phyloP scores from a whole-genome alignment of 345 rosid genomes.

The Schrenkiella parvula region DNA sequence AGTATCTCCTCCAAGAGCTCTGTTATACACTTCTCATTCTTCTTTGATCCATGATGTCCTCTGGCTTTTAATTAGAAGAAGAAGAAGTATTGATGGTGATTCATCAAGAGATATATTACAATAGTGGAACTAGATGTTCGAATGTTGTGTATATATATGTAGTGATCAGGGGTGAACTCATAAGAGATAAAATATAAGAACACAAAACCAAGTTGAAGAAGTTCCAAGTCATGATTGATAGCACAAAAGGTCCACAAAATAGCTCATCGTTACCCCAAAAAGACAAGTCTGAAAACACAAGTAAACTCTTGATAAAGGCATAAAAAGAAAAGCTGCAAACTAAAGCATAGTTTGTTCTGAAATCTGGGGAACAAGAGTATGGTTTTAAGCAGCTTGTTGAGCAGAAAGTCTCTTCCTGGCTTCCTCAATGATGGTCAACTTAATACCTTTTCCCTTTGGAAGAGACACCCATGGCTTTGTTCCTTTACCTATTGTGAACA shows the following conservation, averaged over 20 bases:
- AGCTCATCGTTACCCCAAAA: not conserved
- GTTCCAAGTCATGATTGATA: not conserved
- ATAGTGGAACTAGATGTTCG: too few species aligned
- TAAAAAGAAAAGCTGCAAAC: not conserved
- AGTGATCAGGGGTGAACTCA: not conserved
- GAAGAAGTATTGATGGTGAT: not conserved
- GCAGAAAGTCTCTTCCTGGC: conserved; percentile 49
- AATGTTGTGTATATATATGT: not conserved
- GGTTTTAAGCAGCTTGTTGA: conserved; percentile 22
- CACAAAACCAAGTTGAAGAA: not conserved
- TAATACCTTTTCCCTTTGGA: conserved; percentile 78
- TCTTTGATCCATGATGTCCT: not conserved
- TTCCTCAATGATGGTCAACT: conserved; percentile 47
- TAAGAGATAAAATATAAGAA: not conserved
- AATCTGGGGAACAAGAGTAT: not conserved
- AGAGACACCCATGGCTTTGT: conserved; percentile 73
- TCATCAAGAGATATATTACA: not conserved
- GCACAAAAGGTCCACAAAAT: not conserved
- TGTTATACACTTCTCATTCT: not conserved
- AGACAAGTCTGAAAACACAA: conserved; percentile 1
- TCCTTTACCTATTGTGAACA: conserved; percentile 66
- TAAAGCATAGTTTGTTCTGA: not conserved
- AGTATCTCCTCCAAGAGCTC: not conserved
- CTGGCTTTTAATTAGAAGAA: not conserved
- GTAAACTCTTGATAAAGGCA: not conserved